Evolutionary conservation across 1,284 basidiomycete species (phyloP), one percentile per base, ranked within the genome.

Genomic region (Anthracocystis walkeri): DNA sequence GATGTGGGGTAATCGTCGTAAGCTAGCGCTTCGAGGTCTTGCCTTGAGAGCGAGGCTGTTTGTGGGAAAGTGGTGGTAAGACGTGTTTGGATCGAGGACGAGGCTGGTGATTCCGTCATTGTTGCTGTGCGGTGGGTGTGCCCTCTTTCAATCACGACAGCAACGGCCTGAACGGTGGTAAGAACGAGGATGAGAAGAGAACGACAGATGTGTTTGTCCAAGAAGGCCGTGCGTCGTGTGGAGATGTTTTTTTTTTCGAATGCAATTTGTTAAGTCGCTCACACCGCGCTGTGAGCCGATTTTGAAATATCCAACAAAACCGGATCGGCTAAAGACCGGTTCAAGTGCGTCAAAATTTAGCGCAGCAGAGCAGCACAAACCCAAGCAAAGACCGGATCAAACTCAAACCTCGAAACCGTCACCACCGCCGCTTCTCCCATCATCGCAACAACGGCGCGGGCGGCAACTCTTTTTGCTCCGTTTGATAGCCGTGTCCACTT

Each of bases 31-130:
- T 68, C 59, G 20, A 83, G 62, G 40, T 82, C 79, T 29, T 78
- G 64, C 11, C 82, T 60, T 7, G 68, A 38, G 18, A 83, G 71
- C 12, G 41, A 23, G 21, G 77, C 66, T 38, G 69, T 62, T 27
- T 69, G 38, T 7, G 82, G 82, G 59, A 78, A 83, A 27, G 71
- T 44, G 48, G 57, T 46, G n/a, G 75, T 78, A 14, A 78, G 68
- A n/a, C 72, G 62, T 3, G 72, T 75, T 31, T 75, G 66, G 3
- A 66, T 23, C 3, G 64, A 49, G 25, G 71, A 56, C 1, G 65
- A 58, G 27, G 65, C 58, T 14, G 65, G 57, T 23, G 71, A 65
- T 18, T 62, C 65, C 12, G 65, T 61, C 65, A 72, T 72, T 21
- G 25, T 51, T 14, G 31, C 48, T 49, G 14, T 12, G 6, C 44